These are phyloP conservation scores for Thielaviopsis euricoi DNA, from an alignment of 2,329 filamentous ascomycete species.

Conservation along the genomic window DNA sequence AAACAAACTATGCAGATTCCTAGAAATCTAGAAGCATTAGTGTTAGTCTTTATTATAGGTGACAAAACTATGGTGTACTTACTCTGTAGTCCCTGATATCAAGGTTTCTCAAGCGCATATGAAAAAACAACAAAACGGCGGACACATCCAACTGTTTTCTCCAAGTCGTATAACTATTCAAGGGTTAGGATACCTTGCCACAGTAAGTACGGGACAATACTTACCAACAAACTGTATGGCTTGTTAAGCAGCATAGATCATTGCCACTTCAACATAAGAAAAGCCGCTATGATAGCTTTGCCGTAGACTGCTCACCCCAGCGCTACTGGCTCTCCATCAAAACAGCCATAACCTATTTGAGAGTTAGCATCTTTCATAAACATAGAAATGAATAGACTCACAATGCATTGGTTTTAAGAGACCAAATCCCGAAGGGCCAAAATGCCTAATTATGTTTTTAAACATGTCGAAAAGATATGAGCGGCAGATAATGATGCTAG, in stretches of 20 bases:
- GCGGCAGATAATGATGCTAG: no score
- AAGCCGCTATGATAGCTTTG: not conserved
- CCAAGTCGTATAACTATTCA: not conserved
- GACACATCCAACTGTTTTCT: not conserved
- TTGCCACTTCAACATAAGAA: not conserved
- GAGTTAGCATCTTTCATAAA: not conserved
- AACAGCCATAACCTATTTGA: no score
- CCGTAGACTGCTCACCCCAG: no score
- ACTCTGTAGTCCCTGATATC: no score
- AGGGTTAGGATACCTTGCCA: not conserved
- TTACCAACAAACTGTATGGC: not conserved
- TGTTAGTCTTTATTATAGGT: no score
- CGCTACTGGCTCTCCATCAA: no score
- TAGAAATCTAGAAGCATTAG: no score
- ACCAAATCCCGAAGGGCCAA: not conserved
- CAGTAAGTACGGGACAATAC: no score
- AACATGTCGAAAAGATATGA: not conserved
- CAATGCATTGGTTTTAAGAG: not conserved
- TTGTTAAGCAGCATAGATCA: not conserved
- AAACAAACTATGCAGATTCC: no score
- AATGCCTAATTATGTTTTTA: not conserved
- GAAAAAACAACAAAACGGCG: not conserved
- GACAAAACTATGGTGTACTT: no score
- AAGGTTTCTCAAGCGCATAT: no score
- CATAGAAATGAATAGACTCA: not conserved